Conservation (phyloP, 306 rosid species). For the Carpinus viminea region DNA sequence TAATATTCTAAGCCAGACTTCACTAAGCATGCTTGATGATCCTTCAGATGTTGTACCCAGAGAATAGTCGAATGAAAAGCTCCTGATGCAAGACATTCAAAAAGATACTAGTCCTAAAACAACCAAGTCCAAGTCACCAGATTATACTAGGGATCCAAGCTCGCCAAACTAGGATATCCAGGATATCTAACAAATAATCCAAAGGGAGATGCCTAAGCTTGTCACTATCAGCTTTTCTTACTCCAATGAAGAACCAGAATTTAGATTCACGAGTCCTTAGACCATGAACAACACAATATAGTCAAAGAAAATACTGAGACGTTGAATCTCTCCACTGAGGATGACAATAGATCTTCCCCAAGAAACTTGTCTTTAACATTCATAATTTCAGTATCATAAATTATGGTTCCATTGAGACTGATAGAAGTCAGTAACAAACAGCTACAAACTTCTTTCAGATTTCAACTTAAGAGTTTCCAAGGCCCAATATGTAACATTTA, state of each 20-base stretch:
- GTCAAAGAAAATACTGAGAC: not conserved
- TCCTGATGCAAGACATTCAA: not conserved
- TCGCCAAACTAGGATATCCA: not conserved
- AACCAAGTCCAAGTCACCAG: not conserved
- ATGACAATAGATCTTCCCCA: not conserved
- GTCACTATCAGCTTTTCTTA: not conserved
- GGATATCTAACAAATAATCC: not conserved
- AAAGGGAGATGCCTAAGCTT: not conserved
- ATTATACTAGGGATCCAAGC: not conserved
- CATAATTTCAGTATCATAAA: not conserved
- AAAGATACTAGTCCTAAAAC: not conserved
- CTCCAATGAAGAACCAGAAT: too few relatives aligned
- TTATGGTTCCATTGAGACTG: not conserved
- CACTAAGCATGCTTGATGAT: too few relatives aligned
- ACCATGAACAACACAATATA: not conserved
- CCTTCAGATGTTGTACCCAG: not conserved
- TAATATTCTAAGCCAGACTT: too few relatives aligned
- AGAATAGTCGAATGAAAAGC: not conserved
- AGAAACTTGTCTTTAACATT: not conserved
- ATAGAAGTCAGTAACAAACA: not conserved
- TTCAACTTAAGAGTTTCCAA: not conserved
- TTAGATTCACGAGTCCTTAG: not conserved
- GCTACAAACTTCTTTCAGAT: slow-evolving; percentile 1
- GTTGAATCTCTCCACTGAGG: not conserved
- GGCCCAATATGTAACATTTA: not conserved